Evolutionary conservation across 2,329 filamentous ascomycete genomes (phyloP), one percentile per base, ranked within the genome.

Genomic region (Zelopaecilomyces penicillatus): DNA sequence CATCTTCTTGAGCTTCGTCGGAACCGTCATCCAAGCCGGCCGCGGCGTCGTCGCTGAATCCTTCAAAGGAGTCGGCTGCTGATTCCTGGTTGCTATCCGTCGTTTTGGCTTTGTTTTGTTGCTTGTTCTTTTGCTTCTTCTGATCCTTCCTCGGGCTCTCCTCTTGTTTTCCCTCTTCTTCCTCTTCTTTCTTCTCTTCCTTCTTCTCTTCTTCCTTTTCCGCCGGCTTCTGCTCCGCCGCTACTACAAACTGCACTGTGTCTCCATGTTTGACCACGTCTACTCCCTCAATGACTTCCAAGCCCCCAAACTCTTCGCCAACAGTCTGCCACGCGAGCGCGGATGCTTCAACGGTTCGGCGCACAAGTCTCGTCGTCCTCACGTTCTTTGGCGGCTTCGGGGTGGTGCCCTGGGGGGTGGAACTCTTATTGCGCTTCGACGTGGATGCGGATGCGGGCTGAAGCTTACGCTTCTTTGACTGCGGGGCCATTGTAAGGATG

Each of bases 231-330:
- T 43, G 45, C 42, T 44, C 46, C 44, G 56, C 52, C 27, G 52
- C 53, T 33, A 69, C 60, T 54, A 82, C 67, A 63, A 83, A 83
- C 56, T 75, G 70, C 29, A 83, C 64, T 5, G 68, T 73, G 42
- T 73, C 67, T 6, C 80, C 80, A 30, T 83, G 73, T 50, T 75
- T 78, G 36, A 95, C 70, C n/a, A 98, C 74, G 30, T 95, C 86
- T 1, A 98, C 87, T 42, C 87, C 88, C 11, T 95, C 87, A 39
- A 97, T 83, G 57, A 97, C 90, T 57, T 98, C 89, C 2, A 98
- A 68, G 0, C 87, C 89, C 56, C 83, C 94, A 63, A 98, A 96
- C 0, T 93, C 93, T 52, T 94, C 89, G n/a, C 87, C 87, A 66
- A 96, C 87, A 38, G 91, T 82, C 54, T 75, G 70, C 80, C 80